These are phyloP conservation scores for Fonsecaea pedrosoi DNA, from an alignment of 2,329 filamentous ascomycete species.

Conservation along the genomic window DNA sequence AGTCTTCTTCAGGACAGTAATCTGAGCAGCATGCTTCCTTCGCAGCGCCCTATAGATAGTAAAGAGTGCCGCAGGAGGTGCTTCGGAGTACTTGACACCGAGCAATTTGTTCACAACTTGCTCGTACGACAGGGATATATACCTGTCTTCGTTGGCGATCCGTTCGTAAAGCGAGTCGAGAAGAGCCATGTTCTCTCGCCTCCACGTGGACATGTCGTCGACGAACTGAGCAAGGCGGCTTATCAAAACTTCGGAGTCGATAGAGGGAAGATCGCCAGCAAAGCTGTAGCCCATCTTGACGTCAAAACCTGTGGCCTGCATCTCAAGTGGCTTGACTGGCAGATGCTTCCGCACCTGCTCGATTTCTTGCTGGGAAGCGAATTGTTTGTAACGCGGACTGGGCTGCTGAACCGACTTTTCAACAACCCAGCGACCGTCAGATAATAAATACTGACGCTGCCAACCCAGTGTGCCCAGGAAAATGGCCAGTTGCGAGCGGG, in stretches of 20 bases:
- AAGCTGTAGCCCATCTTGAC: constrained; percentile 39
- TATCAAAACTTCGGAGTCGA: constrained; percentile 47
- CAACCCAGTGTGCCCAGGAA: constrained; percentile 30
- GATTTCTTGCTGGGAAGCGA: constrained; percentile 35
- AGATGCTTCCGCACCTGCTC: constrained; percentile 31
- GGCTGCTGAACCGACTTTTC: constrained; percentile 3
- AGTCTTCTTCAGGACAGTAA: constrained; percentile 7
- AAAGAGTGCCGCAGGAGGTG: constrained; percentile 41
- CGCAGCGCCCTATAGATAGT: constrained; percentile 22
- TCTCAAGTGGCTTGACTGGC: constrained; percentile 32
- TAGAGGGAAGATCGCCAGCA: constrained; percentile 49
- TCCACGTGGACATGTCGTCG: constrained; percentile 46
- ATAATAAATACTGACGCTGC: constrained; percentile 35
- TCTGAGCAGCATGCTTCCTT: constrained; percentile 15
- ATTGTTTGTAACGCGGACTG: constrained; percentile 24
- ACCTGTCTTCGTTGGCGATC: constrained; percentile 48
- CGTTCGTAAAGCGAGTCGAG: constrained; percentile 49
- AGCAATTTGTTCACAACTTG: constrained; percentile 49
- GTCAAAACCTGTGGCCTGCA: constrained; percentile 39
- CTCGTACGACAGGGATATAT: constrained; percentile 46
- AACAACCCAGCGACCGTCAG: constrained; percentile 35
- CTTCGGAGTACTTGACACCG: constrained; percentile 44
- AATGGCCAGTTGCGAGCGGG: constrained; percentile 28
- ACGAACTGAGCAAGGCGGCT: constrained; percentile 46
- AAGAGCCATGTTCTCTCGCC: constrained; percentile 43